Evolutionary conservation across 257 asterid species (phyloP).

Genomic region (Cordia subcordata): DNA sequence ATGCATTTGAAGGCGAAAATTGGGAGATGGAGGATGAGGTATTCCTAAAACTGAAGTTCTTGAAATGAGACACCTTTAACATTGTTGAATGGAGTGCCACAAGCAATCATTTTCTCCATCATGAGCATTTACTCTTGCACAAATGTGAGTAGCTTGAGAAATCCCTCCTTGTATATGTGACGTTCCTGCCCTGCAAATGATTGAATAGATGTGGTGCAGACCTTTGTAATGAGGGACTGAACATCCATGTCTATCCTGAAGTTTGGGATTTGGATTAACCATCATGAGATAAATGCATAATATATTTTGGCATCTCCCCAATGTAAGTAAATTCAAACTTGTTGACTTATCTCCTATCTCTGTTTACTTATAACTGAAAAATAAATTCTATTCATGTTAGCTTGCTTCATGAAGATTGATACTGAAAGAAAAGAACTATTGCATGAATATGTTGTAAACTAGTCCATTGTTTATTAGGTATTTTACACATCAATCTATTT

Average conservation of each 20-base stretch:
- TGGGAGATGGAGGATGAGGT: conserved; percentile 8
- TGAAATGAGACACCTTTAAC: conserved; percentile 2
- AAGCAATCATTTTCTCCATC: conserved; percentile 8
- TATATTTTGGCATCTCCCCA: too few relatives aligned
- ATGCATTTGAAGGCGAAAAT: neutral
- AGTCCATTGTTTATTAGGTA: too few relatives aligned
- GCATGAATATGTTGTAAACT: too few relatives aligned
- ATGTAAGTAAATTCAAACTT: too few relatives aligned
- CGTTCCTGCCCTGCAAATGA: neutral
- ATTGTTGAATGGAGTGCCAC: conserved; percentile 4
- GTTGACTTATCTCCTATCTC: too few relatives aligned
- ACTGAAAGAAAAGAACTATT: too few relatives aligned
- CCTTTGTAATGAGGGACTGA: neutral
- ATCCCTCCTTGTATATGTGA: neutral
- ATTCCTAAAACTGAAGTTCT: conserved; percentile 4
- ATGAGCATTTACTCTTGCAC: neutral
- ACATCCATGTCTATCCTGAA: neutral
- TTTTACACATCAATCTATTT: too few relatives aligned
- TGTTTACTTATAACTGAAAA: too few relatives aligned
- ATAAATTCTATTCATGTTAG: too few relatives aligned
- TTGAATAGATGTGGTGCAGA: conserved; percentile 1
- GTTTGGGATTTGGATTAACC: too few relatives aligned
- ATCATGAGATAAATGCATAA: too few relatives aligned
- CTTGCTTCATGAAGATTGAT: too few relatives aligned
- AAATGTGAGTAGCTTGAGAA: conserved; percentile 2